These are phyloP conservation scores for Pontederia paniculata DNA, from an alignment of 176 grass and related monocot species.

Conservation along the genomic window DNA sequence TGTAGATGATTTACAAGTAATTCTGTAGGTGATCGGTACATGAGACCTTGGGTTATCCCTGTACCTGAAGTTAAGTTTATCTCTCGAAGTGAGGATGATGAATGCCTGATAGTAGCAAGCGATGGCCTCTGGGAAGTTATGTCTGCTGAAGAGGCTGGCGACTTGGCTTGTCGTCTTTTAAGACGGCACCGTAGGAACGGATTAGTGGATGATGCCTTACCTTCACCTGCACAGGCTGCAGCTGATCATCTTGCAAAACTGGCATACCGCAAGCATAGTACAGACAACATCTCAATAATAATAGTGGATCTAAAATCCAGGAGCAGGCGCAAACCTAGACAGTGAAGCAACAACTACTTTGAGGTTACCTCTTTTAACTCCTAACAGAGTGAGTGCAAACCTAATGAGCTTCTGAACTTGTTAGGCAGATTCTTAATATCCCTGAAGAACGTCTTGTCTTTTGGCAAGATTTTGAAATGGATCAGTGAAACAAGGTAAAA, in stretches of 20 bases:
- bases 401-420: too few relatives aligned
- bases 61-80: slow-evolving; percentile 23
- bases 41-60: slow-evolving; percentile 24
- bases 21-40: slow-evolving; percentile 20
- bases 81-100: slow-evolving; percentile 21
- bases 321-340: slow-evolving; percentile 22
- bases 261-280: slow-evolving; percentile 33
- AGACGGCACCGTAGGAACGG: slow-evolving; percentile 25
- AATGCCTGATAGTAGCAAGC: slow-evolving; percentile 20
- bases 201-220: slow-evolving; percentile 10
- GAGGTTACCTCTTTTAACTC: too few relatives aligned
- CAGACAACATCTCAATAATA: slow-evolving; percentile 39
- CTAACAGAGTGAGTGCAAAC: too few relatives aligned
- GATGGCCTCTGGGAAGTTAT: slow-evolving; percentile 26
- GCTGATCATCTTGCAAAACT: slow-evolving; percentile 25
- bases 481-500: too few relatives aligned
- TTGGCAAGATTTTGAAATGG: too few relatives aligned
- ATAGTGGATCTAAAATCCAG: slow-evolving; percentile 37
- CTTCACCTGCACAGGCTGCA: slow-evolving; percentile 27
- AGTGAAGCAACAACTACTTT: slow-evolving; percentile 4
- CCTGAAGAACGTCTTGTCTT: too few relatives aligned
- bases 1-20: background rate
- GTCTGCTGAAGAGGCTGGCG: slow-evolving; percentile 18
- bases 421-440: too few relatives aligned
- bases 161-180: slow-evolving; percentile 22